A percentile compares a stretch with the other conserved stretches of the same genome.
Conservation (phyloP, 176 grass and related monocot genomes). For the maize (Zea mays) region DNA sequence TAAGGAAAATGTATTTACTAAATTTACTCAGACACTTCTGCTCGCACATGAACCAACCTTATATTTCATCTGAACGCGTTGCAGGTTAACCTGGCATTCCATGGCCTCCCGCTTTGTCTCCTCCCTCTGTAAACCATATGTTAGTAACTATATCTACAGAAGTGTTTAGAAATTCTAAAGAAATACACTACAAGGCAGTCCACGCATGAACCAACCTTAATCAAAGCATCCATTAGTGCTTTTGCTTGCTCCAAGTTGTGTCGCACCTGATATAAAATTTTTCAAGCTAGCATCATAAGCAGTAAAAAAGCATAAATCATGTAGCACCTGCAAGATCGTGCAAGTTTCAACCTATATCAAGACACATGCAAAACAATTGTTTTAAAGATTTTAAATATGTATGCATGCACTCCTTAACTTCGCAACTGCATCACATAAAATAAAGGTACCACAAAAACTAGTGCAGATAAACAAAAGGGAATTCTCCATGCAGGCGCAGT, state of each 20-base stretch:
- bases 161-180: constrained; percentile 23
- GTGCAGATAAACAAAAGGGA: background rate
- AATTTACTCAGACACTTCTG: constrained; percentile 16
- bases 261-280: constrained; percentile 68
- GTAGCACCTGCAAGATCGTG: background rate
- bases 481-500: background rate
- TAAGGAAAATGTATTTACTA: constrained; percentile 22
- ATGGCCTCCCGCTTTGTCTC: constrained; percentile 84
- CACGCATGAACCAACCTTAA: constrained; percentile 68
- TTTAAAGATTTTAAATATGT: constrained; percentile 17
- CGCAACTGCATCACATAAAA: background rate
- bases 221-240: constrained; percentile 74
- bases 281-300: constrained; percentile 33
- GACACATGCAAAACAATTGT: background rate
- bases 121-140: constrained; percentile 68
- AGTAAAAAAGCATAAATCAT: constrained; percentile 33
- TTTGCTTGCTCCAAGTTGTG: constrained; percentile 97
- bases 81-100: constrained; percentile 82
- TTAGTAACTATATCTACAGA: constrained; percentile 12
- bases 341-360: constrained; percentile 16
- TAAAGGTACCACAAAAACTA: background rate
- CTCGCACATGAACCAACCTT: constrained; percentile 47
- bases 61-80: constrained; percentile 86
- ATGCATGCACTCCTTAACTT: background rate
- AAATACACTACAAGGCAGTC: constrained; percentile 12